Evolutionary conservation across 371 early-diverging fungal genomes (phyloP).

Genomic region (Circinella umbellata): DNA sequence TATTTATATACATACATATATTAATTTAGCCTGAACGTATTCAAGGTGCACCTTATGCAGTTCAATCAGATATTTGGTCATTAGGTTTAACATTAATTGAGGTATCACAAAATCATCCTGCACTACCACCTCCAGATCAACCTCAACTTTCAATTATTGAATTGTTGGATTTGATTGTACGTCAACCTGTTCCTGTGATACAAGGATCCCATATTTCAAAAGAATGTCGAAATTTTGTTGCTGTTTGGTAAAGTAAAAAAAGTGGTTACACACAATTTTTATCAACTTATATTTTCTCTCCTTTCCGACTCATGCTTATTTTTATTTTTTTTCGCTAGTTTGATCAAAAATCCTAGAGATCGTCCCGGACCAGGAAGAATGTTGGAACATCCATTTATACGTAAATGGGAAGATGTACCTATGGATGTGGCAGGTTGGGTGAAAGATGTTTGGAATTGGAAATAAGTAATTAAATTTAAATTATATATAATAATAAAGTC

Average conservation of each 20-base stretch:
- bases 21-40: conserved; percentile 88
- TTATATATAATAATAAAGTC: neutral
- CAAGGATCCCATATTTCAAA: conserved; percentile 55
- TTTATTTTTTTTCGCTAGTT: conserved; percentile 38
- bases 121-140: conserved; percentile 74
- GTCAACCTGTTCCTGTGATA: conserved; percentile 83
- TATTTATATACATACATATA: too few species aligned
- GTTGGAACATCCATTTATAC: conserved; percentile 69
- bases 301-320: conserved; percentile 40
- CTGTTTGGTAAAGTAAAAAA: conserved; percentile 60
- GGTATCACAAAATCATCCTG: conserved; percentile 89
- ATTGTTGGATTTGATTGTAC: conserved; percentile 86
- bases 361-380: conserved; percentile 83
- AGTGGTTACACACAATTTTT: conserved; percentile 1
- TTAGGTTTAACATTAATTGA: conserved; percentile 92
- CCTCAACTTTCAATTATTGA: conserved; percentile 83
- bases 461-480: conserved; percentile 2
- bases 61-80: conserved; percentile 94
- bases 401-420: conserved; percentile 50
- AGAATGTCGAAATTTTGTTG: conserved; percentile 70
- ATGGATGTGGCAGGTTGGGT: conserved; percentile 58
- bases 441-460: conserved; percentile 64
- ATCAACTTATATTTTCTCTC: neutral
- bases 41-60: conserved; percentile 86
- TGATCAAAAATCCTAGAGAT: conserved; percentile 78